Evolutionary conservation across 768 basidiomycete genomes (phyloP).

Genomic region (Termitomyces sp.): DNA sequence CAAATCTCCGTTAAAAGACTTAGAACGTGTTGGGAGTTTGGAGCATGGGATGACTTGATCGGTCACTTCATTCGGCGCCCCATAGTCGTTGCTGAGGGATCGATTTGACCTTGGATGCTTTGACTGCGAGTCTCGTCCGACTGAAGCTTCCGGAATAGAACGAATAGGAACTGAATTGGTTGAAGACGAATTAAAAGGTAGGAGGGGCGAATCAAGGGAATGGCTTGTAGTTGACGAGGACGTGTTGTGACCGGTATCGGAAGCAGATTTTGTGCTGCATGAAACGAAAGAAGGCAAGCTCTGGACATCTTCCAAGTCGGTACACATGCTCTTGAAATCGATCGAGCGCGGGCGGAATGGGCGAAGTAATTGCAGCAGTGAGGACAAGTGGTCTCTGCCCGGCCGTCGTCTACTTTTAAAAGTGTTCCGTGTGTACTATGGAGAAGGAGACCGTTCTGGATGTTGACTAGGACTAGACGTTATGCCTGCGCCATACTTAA

Average conservation of each 20-base stretch:
- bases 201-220: conserved; percentile 5
- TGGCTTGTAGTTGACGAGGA: background rate
- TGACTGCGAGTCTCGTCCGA: background rate
- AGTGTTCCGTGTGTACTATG: too few relatives aligned
- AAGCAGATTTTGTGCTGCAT: conserved; percentile 2
- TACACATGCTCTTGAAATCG: conserved; percentile 10
- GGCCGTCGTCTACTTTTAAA: background rate
- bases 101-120: background rate
- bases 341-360: background rate
- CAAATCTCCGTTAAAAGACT: conserved; percentile 3
- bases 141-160: background rate
- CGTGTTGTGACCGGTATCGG: conserved; percentile 1
- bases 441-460: conserved; percentile 2
- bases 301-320: conserved; percentile 7
- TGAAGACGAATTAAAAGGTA: background rate
- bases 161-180: background rate
- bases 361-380: background rate
- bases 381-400: conserved; percentile 3
- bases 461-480: conserved; percentile 3
- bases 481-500: conserved; percentile 8
- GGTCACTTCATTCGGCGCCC: background rate
- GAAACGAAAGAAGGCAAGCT: conserved; percentile 1
- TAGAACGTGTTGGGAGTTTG: conserved; percentile 4
- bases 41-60: background rate
- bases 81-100: background rate